These are phyloP conservation scores for Phytophthora pini DNA, from an alignment of 352 stramenopile genomes.

Conservation along the genomic window DNA sequence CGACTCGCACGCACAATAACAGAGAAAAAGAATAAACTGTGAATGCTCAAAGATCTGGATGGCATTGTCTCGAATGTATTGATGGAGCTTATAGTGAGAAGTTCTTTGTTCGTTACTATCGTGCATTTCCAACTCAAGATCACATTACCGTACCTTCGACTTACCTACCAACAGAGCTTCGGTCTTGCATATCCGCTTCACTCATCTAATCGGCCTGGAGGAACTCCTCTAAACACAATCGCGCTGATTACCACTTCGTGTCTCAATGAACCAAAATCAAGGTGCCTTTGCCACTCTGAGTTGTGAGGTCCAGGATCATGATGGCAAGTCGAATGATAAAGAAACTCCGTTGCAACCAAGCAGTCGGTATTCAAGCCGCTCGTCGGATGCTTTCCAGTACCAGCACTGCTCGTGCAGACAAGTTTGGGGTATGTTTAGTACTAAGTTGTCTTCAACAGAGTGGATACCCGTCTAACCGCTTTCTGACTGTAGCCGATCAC, in stretches of 20 bases:
- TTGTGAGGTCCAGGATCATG: background rate
- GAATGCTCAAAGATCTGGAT: conserved; percentile 27
- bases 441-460: conserved; percentile 12
- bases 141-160: background rate
- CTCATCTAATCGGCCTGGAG: conserved; percentile 2
- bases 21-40: conserved; percentile 37
- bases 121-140: background rate
- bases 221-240: conserved; percentile 13
- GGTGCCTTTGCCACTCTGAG: conserved; percentile 1
- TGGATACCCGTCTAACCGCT: background rate
- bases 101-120: too few species aligned
- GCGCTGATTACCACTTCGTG: conserved; percentile 8
- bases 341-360: conserved; percentile 9
- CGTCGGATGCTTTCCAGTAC: conserved; percentile 44
- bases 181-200: background rate
- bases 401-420: conserved; percentile 40
- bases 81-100: too few species aligned
- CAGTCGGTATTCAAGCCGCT: background rate
- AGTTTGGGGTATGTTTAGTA: conserved; percentile 50
- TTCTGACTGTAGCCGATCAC: conserved; percentile 66
- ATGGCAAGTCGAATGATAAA: conserved; percentile 36
- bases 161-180: too few species aligned
- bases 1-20: conserved; percentile 31
- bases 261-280: background rate
- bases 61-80: background rate